Base-by-base conservation (phyloP, 331 rosid species). In the Dryas integrifolia region DNA sequence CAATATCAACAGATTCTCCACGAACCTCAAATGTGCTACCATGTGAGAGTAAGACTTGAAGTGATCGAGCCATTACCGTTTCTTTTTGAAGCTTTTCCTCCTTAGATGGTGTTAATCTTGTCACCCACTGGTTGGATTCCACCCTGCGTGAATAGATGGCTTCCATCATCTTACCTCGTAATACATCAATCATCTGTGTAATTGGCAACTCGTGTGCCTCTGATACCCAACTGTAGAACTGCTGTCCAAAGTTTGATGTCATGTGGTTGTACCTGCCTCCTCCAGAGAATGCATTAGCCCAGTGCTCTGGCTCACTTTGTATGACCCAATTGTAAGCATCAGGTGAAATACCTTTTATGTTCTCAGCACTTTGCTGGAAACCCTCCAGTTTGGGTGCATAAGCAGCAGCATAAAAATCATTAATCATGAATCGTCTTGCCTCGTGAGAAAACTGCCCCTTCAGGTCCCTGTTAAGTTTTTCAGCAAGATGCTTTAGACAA, bases 391-490 rank as follows among this genome's bases (percentile, higher is more conserved):
- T 92, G 74, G 93, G 78, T 14, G 97, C 90, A 65, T 84, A 81
- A 48, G 98, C 99, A 67, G 98, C 98, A 9, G 96, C 79, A 78
- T 95, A 86, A 62, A 95, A 85, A 75, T 95, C 99, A 80, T 88
- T 87, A 62, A 95, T 75, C 96, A 95, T 82, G 83, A 95, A 92
- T 35, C 96, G 89, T 70, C 99, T 92, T 57, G 97, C 99, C 79
- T 95, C 99, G 4, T 95, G 99, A 76, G 99, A 92, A 71, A 91
- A 90, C 69, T 95, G 97, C 21, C 96, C 96, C 89, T 87, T 92
- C 86, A 95, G 81, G 82, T 95, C 99, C 86, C 75, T 85, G 89
- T 92, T 89, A 49, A 92, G 89, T 76, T 88, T 89, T 67, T 95
- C 97, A 39, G 96, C 93, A 65, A 92, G 93, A 83, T 87, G 96